These are phyloP conservation scores for Oryza meridionalis DNA, from an alignment of 176 grass and related monocot species.

Conservation along the genomic window DNA sequence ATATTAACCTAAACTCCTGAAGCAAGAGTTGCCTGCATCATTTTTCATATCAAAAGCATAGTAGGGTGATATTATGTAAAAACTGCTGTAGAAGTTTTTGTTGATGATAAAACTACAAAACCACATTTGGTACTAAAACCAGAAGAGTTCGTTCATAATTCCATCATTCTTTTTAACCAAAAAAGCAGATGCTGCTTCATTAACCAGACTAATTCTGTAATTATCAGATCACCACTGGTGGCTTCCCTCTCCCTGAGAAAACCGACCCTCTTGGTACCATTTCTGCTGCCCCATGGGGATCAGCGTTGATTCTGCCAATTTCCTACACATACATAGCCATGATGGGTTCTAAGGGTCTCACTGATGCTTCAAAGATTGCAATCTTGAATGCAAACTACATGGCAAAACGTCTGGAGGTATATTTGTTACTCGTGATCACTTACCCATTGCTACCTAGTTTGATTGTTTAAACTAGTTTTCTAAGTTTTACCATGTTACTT, in stretches of 20 bases:
- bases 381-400: slow-evolving; percentile 99
- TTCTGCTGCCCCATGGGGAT: slow-evolving; percentile 97
- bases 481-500: slow-evolving; percentile 27
- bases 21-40: slow-evolving; percentile 14
- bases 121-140: not conserved
- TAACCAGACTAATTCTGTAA: slow-evolving; percentile 23
- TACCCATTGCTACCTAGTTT: slow-evolving; percentile 22
- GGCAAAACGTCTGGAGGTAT: slow-evolving; percentile 98
- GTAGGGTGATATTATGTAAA: not conserved
- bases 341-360: slow-evolving; percentile 97
- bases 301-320: slow-evolving; percentile 97
- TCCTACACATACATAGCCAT: slow-evolving; percentile 99
- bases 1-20: slow-evolving; percentile 5
- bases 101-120: not conserved
- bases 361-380: slow-evolving; percentile 95
- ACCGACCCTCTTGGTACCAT: slow-evolving; percentile 89
- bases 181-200: slow-evolving; percentile 22
- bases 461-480: slow-evolving; percentile 16
- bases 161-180: slow-evolving; percentile 1
- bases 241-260: slow-evolving; percentile 85
- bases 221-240: slow-evolving; percentile 78
- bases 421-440: slow-evolving; percentile 4
- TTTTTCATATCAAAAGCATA: slow-evolving; percentile 28
- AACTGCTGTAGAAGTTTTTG: not conserved
- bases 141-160: not conserved